These are phyloP conservation scores for Uronychia setigera DNA, from an alignment of 73 alveolate genomes.

Conservation along the genomic window DNA sequence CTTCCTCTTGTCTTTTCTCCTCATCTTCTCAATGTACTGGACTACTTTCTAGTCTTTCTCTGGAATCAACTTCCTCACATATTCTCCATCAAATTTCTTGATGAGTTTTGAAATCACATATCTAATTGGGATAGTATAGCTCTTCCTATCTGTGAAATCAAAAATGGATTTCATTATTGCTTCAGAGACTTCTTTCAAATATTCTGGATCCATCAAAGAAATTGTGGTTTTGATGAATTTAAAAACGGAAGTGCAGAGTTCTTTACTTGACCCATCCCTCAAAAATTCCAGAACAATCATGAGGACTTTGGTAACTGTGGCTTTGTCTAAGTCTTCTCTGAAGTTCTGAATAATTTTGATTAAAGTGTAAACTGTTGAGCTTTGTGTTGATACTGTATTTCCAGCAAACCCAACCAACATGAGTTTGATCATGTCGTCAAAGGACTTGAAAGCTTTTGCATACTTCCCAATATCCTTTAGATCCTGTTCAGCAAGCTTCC, in stretches of 20 bases:
- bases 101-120: slow-evolving; percentile 48
- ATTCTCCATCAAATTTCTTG: slow-evolving; percentile 37
- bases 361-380: slow-evolving; percentile 48
- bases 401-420: slow-evolving; percentile 65
- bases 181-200: slow-evolving; percentile 32
- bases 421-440: slow-evolving; percentile 41
- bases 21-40: slow-evolving; percentile 52
- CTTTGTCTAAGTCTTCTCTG: slow-evolving; percentile 41
- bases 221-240: slow-evolving; percentile 26
- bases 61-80: slow-evolving; percentile 43
- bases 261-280: slow-evolving; percentile 30
- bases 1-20: slow-evolving; percentile 39
- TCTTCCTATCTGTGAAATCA: slow-evolving; percentile 22
- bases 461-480: slow-evolving; percentile 34
- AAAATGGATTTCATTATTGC: slow-evolving; percentile 28
- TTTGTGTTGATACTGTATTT: slow-evolving; percentile 33
- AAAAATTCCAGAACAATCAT: slow-evolving; percentile 33
- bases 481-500: slow-evolving; percentile 30
- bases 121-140: slow-evolving; percentile 28
- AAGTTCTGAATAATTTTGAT: slow-evolving; percentile 8
- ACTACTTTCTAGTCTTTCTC: slow-evolving; percentile 35
- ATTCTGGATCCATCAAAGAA: slow-evolving; percentile 21
- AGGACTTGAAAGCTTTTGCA: slow-evolving; percentile 6
- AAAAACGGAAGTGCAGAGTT: neutral
- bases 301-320: slow-evolving; percentile 40